A percentile compares a stretch with the other conserved stretches of the same genome.
Conservation (phyloP, 2,329 filamentous ascomycete genomes). For the Neofusicoccum kwambonambiense region DNA sequence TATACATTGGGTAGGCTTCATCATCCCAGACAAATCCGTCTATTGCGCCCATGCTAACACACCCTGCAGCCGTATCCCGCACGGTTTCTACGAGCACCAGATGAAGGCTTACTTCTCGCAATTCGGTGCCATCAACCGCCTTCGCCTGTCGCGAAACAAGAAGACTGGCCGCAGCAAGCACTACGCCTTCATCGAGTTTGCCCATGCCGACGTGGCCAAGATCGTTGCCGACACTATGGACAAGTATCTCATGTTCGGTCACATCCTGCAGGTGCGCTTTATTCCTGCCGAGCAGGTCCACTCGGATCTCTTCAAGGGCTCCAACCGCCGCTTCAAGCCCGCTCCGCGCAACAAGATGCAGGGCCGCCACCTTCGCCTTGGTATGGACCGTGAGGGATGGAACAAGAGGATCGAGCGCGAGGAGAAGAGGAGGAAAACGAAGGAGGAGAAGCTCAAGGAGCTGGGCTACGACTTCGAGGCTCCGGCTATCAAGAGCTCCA, state of each 20-base stretch:
- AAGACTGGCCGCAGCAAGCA: conserved; percentile 90
- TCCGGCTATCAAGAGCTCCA: conserved; percentile 67
- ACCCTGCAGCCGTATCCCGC: conserved; percentile 66
- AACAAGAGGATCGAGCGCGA: conserved; percentile 71
- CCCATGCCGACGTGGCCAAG: conserved; percentile 72
- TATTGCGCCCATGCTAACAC: neutral
- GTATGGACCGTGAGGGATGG: conserved; percentile 75
- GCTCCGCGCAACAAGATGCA: conserved; percentile 87
- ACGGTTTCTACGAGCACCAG: conserved; percentile 96
- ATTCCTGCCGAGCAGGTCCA: conserved; percentile 77
- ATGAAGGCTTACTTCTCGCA: conserved; percentile 93
- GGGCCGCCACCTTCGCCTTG: conserved; percentile 70
- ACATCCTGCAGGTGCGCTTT: conserved; percentile 84
- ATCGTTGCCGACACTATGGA: conserved; percentile 96
- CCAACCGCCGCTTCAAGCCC: conserved; percentile 84
- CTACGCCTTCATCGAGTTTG: conserved; percentile 92
- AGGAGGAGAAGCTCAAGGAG: conserved; percentile 72
- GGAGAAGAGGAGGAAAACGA: conserved; percentile 65
- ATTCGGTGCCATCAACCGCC: conserved; percentile 76
- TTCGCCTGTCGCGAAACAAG: conserved; percentile 88
- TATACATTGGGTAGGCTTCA: conserved; percentile 71
- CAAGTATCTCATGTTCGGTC: conserved; percentile 93
- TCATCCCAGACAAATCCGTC: neutral
- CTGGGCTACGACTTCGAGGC: conserved; percentile 81
- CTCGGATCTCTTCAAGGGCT: conserved; percentile 81